Percentiles rank a stretch among this genome's conserved stretches.
Conservation (phyloP, 257 asterid genomes). For the Solanum verrucosum region DNA sequence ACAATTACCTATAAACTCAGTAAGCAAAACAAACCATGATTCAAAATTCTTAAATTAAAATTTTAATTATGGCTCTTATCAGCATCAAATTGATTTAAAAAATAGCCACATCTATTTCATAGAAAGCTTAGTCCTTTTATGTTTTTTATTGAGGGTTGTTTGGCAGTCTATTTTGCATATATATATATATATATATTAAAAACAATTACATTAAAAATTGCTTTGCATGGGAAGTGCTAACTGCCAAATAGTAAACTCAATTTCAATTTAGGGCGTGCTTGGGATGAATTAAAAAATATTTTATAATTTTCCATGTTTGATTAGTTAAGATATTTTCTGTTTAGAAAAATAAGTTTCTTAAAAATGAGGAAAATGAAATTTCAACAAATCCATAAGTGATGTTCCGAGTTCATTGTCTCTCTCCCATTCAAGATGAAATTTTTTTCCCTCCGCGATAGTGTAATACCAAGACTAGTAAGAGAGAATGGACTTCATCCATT, state of each 20-base stretch:
- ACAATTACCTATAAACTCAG: not conserved
- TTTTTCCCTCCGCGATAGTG: no score
- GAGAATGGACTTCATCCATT: no score
- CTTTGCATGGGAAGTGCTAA: not conserved
- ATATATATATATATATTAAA: no score
- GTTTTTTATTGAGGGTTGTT: not conserved
- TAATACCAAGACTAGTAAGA: no score
- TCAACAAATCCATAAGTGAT: no score
- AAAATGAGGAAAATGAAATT: no score
- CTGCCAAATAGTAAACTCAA: not conserved
- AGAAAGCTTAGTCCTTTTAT: not conserved
- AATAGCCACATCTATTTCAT: not conserved
- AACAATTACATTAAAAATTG: not conserved
- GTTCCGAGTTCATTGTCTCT: not conserved
- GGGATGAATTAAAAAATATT: not conserved
- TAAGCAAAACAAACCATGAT: not conserved
- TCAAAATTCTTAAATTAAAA: not conserved
- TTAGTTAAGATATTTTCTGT: no score
- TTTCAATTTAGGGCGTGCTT: not conserved
- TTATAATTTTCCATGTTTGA: not conserved
- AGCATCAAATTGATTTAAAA: not conserved
- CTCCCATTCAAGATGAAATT: no score
- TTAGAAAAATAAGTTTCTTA: no score
- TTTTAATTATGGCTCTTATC: not conserved
- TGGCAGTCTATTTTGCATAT: not conserved